Base-by-base conservation (phyloP, 139 green algal species). In the Auxenochlorella pyrenoidosa region DNA sequence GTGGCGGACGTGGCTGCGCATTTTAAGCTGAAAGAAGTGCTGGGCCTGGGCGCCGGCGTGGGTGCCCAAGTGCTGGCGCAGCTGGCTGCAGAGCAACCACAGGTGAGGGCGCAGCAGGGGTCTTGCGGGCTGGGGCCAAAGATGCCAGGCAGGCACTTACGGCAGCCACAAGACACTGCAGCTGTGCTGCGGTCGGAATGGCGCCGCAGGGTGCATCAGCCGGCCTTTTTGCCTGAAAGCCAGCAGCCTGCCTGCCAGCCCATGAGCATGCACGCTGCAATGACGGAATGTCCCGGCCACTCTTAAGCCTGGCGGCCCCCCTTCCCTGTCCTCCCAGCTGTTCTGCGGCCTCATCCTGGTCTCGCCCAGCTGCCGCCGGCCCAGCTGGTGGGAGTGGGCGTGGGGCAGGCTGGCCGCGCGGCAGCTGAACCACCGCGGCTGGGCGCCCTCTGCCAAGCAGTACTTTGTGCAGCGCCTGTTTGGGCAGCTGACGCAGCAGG, bases 331-430 rank as follows among this genome's bases (percentile, higher is more conserved):
- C n/a, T 47, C 54, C 54, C 78, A 83, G 78, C 54, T 63, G 41
- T 83, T 93, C 4, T 47, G 66, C 13, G 90, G 89, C 59, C 60
- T 92, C 51, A 89, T 93, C 24, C 63, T 93, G 43, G 41, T 91
- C 24, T 93, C 90, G 24, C 90, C 90, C 65, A 47, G 63, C 44
- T 89, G 85, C 76, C 54, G 38, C 44, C 58, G 34, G 38, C 43
- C 87, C 34, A 44, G 79, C n/a, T 93, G 90, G 90, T 92, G 88
- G 88, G 90, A 93, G 73, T 93, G 90, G 90, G 58, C 1, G 41
- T 89, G 75, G 40, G 90, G 90, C 40, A 77, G n/a, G 0, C 40
- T 72, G 30, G 78, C 89, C 47, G 75, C 82, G 12, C 63, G 38
- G 63, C 81, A 81, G 54, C 72, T 93, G 21, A 34, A 32, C 54